These are phyloP conservation scores for Ophiorrhiza pumila DNA, from an alignment of 257 asterid species.

Conservation along the genomic window DNA sequence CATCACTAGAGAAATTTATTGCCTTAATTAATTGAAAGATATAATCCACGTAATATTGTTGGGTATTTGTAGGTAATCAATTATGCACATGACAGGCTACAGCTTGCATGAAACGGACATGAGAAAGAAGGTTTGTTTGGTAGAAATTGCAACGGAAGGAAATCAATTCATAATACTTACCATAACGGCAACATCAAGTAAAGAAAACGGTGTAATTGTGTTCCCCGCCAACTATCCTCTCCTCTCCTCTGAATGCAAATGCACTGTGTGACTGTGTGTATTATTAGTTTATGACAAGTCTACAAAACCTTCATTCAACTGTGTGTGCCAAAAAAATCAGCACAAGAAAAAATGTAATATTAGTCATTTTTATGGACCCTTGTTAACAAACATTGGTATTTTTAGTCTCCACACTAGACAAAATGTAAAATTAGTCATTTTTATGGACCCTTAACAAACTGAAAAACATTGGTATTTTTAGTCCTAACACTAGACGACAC, in stretches of 20 bases:
- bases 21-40: background rate
- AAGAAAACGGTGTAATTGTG: conserved; percentile 12
- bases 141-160: background rate
- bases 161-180: background rate
- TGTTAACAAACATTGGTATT: no score
- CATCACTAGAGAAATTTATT: background rate
- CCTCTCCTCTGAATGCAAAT: no score
- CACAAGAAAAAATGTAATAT: no score
- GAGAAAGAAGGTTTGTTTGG: background rate
- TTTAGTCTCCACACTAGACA: no score
- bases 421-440: no score
- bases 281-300: no score
- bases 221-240: conserved; percentile 6
- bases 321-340: no score
- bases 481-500: conserved; percentile 29
- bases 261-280: no score
- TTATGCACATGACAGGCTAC: background rate
- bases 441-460: conserved; percentile 6
- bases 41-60: background rate
- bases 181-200: conserved; percentile 18
- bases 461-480: conserved; percentile 43
- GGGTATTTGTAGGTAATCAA: no score
- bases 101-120: conserved; percentile 11
- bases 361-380: no score
- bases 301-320: no score